Base-by-base conservation (phyloP, 2,329 filamentous ascomycete genomes). In the Diaporthe citriasiana region DNA sequence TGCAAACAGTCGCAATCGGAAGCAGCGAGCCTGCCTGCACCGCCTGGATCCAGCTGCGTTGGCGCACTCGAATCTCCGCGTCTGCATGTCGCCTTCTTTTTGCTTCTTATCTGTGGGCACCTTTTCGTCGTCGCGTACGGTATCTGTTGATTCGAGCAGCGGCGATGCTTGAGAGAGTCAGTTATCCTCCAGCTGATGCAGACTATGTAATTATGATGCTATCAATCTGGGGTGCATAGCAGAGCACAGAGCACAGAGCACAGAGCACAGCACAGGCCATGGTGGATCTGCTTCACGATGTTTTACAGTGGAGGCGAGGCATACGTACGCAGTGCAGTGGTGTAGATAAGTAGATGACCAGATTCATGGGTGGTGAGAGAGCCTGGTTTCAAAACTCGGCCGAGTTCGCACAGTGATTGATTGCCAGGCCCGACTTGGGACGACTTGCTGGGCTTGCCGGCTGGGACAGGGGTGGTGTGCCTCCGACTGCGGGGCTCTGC, bases 371-470 rank as follows among this genome's bases (percentile, higher is more conserved):
- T 22, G 40, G 40, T 50, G 60, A 25, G 60, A 50, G 12, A 19
- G 42, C 25, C 27, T 25, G 17, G 30, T 51, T 66, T 66, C 33
- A 27, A 30, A 19, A 50, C 60, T 66, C 60, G 60, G 60, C 60
- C 60, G 60, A 66, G 60, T 66, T 66, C 60, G 60, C 60, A 66
- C 45, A 66, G 60, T 45, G 66, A n/a, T 55, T 51, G 45, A 68
- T 68, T 69, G 65, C 47, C 65, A 30, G 65, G 7, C 40, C 19
- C 38, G 33, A 30, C 33, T 50, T n/a, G 3, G 38, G 33, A 45
- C 9, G 38, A 30, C 1, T 45, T 55, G 15, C 27, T 55, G 3
- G 7, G 6, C 15, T n/a, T 30, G 15, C 53, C 19, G 53, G 53
- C 53, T 42, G 56, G 56, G 56, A 40, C 35, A 42, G n/a, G 38